A percentile compares a stretch with the other conserved stretches of the same genome.
Conservation (phyloP, 176 grass and related monocot species). For the Saccharum spontaneum region DNA sequence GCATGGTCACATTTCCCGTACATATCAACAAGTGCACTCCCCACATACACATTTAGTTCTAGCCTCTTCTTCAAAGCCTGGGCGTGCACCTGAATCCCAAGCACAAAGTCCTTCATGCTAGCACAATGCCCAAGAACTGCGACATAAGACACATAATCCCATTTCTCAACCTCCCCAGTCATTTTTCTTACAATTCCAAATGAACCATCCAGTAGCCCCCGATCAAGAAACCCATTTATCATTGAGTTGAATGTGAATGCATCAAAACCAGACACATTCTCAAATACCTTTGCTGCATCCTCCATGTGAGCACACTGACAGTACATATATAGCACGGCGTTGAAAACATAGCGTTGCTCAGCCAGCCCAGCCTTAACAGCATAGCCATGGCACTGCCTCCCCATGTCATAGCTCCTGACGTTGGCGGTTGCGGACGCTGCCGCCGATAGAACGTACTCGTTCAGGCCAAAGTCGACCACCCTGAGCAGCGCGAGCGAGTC, state of each 20-base stretch:
- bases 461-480: slow-evolving; percentile 44
- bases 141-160: slow-evolving; percentile 76
- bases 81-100: slow-evolving; percentile 62
- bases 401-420: slow-evolving; percentile 53
- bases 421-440: slow-evolving; percentile 35
- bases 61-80: slow-evolving; percentile 64
- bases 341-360: slow-evolving; percentile 32
- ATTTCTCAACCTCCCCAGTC: slow-evolving; percentile 41
- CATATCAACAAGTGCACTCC: slow-evolving; percentile 72
- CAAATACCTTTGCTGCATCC: slow-evolving; percentile 45
- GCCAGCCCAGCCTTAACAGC: neutral
- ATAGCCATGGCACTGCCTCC: slow-evolving; percentile 54
- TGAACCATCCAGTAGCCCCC: slow-evolving; percentile 41
- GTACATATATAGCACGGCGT: slow-evolving; percentile 69
- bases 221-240: slow-evolving; percentile 72
- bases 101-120: slow-evolving; percentile 44
- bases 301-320: slow-evolving; percentile 54
- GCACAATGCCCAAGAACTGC: slow-evolving; percentile 68
- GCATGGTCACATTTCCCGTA: slow-evolving; percentile 68
- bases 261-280: slow-evolving; percentile 42
- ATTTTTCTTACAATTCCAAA: slow-evolving; percentile 44
- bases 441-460: slow-evolving; percentile 62
- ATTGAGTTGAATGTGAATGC: slow-evolving; percentile 64
- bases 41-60: slow-evolving; percentile 49
- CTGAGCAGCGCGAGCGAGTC: slow-evolving; percentile 55